Conservation (phyloP, 2,329 filamentous ascomycete species). For the Microcera coccophila region DNA sequence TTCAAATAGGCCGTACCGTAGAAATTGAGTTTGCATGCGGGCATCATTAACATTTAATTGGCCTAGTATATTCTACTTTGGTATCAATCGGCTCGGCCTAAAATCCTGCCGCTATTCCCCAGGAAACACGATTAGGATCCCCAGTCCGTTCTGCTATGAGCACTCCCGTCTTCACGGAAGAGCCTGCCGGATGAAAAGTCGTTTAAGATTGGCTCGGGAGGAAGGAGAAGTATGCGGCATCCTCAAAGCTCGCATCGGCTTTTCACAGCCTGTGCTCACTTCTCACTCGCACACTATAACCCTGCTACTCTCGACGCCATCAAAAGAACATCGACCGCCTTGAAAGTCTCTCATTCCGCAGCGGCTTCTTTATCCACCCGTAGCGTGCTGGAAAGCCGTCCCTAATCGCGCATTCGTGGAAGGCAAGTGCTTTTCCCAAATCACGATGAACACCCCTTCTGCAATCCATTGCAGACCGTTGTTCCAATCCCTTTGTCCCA, state of each 20-base stretch:
- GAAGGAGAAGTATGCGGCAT: slow-evolving; percentile 11
- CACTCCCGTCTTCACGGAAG: background rate
- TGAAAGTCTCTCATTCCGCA: slow-evolving; percentile 24
- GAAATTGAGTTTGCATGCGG: background rate
- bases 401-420: slow-evolving; percentile 13
- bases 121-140: background rate
- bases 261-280: slow-evolving; percentile 17
- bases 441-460: background rate
- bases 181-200: background rate
- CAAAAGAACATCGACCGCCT: slow-evolving; percentile 13
- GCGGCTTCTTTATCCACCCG: background rate
- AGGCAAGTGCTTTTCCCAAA: slow-evolving; percentile 23
- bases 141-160: slow-evolving; percentile 2
- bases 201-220: slow-evolving; percentile 1
- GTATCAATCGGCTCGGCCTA: background rate
- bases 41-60: slow-evolving; percentile 9
- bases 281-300: slow-evolving; percentile 19
- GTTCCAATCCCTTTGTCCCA: background rate
- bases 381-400: slow-evolving; percentile 17
- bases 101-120: background rate
- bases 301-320: slow-evolving; percentile 14
- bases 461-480: background rate
- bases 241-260: slow-evolving; percentile 11
- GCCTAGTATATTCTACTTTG: slow-evolving; percentile 3
- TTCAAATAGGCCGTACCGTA: too few relatives aligned